Evolutionary conservation across 352 stramenopile genomes (phyloP), one percentile per base, ranked within the genome.

Genomic region (Globisporangium orthogonon): DNA sequence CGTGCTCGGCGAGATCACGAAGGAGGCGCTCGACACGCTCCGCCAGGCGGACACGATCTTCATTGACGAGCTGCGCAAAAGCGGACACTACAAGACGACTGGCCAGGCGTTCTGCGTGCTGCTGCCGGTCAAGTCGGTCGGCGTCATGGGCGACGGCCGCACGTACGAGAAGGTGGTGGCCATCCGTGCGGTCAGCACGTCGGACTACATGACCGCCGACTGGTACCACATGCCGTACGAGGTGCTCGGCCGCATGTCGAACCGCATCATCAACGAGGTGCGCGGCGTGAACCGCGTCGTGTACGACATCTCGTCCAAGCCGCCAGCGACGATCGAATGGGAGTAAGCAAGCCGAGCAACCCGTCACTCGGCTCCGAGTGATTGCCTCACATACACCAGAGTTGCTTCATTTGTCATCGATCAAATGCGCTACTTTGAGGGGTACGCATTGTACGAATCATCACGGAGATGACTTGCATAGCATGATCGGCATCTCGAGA

Each of bases 231-330:
- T 99, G 78, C 96, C 97, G 44, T 99, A 99, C 73, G 95, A 98
- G 54, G 83, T 99, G 41, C 87, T 99, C 60, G 92, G 88, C 33
- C 90, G 78, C 53, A 99, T 99, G 88, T 98, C 89, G 43, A 99
- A 96, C 76, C 85, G 95, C 51, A 98, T 99, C 65, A 99, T 99
- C 71, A 99, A 99, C 73, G 96, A 99, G 78, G 96, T 99, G 63
- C 81, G 85, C 40, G 96, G 96, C 45, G 98, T 99, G 61, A 99
- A 99, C 80, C 83, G 97, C 56, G 89, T 99, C n/a, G 96, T 97
- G 64, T 99, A 99, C 73, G 97, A 99, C 74, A 98, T 99, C 55
- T 99, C 96, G 62, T 99, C 95, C 70, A 99, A 99, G 84, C 97
- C 97, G 55, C 97, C 97, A 57, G 95, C 96, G 30, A 99, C 97